These are phyloP conservation scores for Epichloe elymi DNA, from an alignment of 2,329 filamentous ascomycete genomes.

Conservation along the genomic window DNA sequence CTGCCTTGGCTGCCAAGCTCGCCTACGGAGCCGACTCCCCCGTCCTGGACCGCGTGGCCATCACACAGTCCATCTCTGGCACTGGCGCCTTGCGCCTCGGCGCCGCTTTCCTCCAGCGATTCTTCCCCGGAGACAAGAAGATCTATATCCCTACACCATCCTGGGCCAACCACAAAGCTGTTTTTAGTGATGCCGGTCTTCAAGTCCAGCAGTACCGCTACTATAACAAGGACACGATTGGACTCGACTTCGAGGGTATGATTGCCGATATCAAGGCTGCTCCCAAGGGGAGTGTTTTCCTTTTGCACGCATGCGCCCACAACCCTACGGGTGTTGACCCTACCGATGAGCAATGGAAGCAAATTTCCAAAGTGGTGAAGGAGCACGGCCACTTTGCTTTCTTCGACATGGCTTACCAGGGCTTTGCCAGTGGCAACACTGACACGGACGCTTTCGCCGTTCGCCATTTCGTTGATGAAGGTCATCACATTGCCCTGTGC, in stretches of 20 bases:
- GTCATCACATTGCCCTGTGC: conserved; percentile 74
- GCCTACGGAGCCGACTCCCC: conserved; percentile 80
- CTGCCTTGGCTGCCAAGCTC: conserved; percentile 77
- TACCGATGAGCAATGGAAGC: conserved; percentile 78
- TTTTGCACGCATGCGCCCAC: conserved; percentile 97
- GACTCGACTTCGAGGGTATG: conserved; percentile 92
- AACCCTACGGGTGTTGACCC: conserved; percentile 97
- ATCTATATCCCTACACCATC: conserved; percentile 94
- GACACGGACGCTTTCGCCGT: conserved; percentile 89
- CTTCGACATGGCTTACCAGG: conserved; percentile 99
- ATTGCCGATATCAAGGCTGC: conserved; percentile 80
- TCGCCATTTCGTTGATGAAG: conserved; percentile 84
- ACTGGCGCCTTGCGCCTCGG: conserved; percentile 93
- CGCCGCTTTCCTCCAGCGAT: conserved; percentile 81
- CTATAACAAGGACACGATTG: conserved; percentile 98
- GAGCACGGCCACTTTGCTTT: conserved; percentile 80
- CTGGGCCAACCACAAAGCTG: conserved; percentile 96
- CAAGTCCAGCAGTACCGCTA: conserved; percentile 93
- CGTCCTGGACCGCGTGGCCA: conserved; percentile 67
- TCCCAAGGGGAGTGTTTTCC: conserved; percentile 73
- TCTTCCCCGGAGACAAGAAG: conserved; percentile 83
- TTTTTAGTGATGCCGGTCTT: conserved; percentile 88
- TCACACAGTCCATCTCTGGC: conserved; percentile 96
- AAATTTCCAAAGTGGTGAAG: conserved; percentile 81
- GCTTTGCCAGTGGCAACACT: conserved; percentile 86